Evolutionary conservation across 1,284 basidiomycete species (phyloP).

Genomic region (Hymenochaete sp.): DNA sequence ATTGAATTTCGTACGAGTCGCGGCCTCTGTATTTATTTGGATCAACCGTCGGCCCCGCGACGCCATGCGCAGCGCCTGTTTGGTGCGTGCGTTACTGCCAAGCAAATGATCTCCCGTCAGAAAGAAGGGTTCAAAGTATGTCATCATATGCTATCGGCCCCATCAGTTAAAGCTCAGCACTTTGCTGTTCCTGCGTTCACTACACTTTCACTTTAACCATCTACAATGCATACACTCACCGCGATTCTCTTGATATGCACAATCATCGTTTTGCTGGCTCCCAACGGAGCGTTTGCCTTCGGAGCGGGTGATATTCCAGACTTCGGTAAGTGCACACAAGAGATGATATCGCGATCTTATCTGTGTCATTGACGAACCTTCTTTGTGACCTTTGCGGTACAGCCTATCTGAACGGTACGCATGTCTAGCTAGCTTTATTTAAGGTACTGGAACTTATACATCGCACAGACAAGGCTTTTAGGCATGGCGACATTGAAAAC

Average conservation of each 20-base stretch:
- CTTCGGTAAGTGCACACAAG: no score
- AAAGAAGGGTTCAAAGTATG: neutral
- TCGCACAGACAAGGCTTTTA: constrained; percentile 54
- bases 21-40: neutral
- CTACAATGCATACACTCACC: constrained; percentile 20
- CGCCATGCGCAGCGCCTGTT: no score
- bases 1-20: no score
- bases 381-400: constrained; percentile 6
- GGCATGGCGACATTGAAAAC: constrained; percentile 68
- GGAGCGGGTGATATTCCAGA: constrained; percentile 57
- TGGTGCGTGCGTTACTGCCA: no score
- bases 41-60: neutral
- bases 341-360: constrained; percentile 48
- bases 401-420: constrained; percentile 9
- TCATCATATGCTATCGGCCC: neutral
- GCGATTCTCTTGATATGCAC: constrained; percentile 36
- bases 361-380: constrained; percentile 13
- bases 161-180: neutral
- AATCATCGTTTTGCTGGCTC: constrained; percentile 39
- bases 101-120: neutral
- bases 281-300: constrained; percentile 41
- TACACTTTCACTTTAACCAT: constrained; percentile 3
- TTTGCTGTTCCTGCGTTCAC: neutral
- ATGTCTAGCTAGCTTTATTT: neutral
- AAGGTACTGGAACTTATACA: neutral